Evolutionary conservation across 2,329 filamentous ascomycete species (phyloP).

Genomic region (Penicillium sp.): DNA sequence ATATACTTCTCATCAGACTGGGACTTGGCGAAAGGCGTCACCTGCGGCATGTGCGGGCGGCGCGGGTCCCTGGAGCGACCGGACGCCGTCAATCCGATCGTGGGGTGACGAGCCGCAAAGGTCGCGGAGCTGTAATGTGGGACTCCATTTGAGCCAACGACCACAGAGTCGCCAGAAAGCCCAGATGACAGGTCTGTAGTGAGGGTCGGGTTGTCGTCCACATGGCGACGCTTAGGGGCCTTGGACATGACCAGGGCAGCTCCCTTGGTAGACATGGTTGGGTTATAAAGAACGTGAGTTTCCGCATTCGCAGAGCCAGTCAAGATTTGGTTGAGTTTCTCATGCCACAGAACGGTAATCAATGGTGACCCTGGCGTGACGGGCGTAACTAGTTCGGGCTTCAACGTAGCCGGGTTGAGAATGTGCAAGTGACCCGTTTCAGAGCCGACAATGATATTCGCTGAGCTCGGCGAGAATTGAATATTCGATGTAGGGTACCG

Average conservation of each 20-base stretch:
- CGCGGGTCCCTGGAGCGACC: slow-evolving; percentile 78
- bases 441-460: slow-evolving; percentile 87
- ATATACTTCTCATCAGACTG: slow-evolving; percentile 91
- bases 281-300: slow-evolving; percentile 88
- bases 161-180: slow-evolving; percentile 79
- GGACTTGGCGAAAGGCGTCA: slow-evolving; percentile 87
- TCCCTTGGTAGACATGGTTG: slow-evolving; percentile 76
- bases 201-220: slow-evolving; percentile 87
- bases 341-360: slow-evolving; percentile 87
- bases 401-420: slow-evolving; percentile 87
- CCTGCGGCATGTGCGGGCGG: slow-evolving; percentile 78
- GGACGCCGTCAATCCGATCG: slow-evolving; percentile 74
- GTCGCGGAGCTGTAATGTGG: slow-evolving; percentile 74
- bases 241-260: slow-evolving; percentile 89
- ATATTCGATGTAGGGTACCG: slow-evolving; percentile 87
- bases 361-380: slow-evolving; percentile 84
- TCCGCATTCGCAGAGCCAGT: slow-evolving; percentile 91
- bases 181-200: slow-evolving; percentile 83
- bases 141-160: slow-evolving; percentile 70
- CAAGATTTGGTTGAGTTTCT: slow-evolving; percentile 93
- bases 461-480: slow-evolving; percentile 80
- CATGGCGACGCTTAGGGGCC: slow-evolving; percentile 89
- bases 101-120: slow-evolving; percentile 65
- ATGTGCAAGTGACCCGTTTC: slow-evolving; percentile 85
- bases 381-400: slow-evolving; percentile 79